These are phyloP conservation scores for Leptodontidium sp. DNA, from an alignment of 2,329 filamentous ascomycete species.

Conservation along the genomic window DNA sequence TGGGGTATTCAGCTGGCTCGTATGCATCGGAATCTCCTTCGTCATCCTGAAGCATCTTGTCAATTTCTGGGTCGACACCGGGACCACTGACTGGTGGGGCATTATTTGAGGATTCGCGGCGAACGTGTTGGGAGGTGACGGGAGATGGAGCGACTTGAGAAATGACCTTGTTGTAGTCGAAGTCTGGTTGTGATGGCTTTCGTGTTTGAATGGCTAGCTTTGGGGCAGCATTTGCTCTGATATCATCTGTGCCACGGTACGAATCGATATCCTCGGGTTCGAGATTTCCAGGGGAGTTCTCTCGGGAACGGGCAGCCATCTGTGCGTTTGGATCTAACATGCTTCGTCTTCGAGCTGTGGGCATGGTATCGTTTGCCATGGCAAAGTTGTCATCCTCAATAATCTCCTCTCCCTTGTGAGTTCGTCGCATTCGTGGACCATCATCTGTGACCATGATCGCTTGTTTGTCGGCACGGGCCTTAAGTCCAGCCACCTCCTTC, in stretches of 20 bases:
- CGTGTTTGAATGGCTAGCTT: slow-evolving; percentile 46
- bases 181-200: slow-evolving; percentile 54
- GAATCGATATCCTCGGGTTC: slow-evolving; percentile 45
- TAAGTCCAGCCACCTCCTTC: slow-evolving; percentile 77
- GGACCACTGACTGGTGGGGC: slow-evolving; percentile 58
- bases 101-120: slow-evolving; percentile 56
- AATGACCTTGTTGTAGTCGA: slow-evolving; percentile 88
- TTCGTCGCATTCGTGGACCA: slow-evolving; percentile 82
- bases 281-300: slow-evolving; percentile 48
- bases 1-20: slow-evolving; percentile 77
- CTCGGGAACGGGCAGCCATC: slow-evolving; percentile 46
- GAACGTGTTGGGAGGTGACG: slow-evolving; percentile 53
- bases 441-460: slow-evolving; percentile 79
- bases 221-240: slow-evolving; percentile 35
- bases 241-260: slow-evolving; percentile 43
- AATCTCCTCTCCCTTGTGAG: slow-evolving; percentile 94
- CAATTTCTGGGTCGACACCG: slow-evolving; percentile 86
- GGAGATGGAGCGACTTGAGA: slow-evolving; percentile 80
- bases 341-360: slow-evolving; percentile 49
- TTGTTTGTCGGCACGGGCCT: slow-evolving; percentile 81
- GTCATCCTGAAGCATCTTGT: slow-evolving; percentile 84
- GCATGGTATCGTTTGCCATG: slow-evolving; percentile 47
- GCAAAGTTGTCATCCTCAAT: slow-evolving; percentile 75
- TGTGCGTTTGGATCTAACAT: slow-evolving; percentile 49
- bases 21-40: slow-evolving; percentile 83